These are phyloP conservation scores for Knoxia roxburghii DNA, from an alignment of 257 asterid species.

Conservation along the genomic window DNA sequence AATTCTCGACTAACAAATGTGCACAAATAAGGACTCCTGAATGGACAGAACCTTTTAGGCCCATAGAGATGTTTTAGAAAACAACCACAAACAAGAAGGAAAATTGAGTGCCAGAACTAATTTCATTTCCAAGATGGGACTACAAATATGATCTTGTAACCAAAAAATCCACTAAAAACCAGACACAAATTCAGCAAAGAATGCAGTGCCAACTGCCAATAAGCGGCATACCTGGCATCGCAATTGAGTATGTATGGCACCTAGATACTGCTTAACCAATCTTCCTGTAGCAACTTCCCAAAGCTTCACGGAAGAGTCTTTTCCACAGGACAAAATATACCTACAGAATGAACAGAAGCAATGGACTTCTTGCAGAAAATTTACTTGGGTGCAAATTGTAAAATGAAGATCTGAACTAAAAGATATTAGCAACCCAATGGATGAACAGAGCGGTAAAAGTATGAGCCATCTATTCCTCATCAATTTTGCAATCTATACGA, in stretches of 20 bases:
- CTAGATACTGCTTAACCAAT: conserved; percentile 62
- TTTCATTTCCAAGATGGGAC: neutral
- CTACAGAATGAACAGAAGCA: conserved; percentile 32
- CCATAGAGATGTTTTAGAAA: neutral
- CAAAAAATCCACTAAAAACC: neutral
- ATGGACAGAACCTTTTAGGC: neutral
- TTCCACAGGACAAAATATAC: conserved; percentile 71
- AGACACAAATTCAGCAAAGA: conserved; percentile 3
- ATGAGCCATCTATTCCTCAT: neutral
- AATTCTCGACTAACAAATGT: too few species aligned
- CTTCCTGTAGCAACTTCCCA: conserved; percentile 81
- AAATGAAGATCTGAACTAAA: neutral
- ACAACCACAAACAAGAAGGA: neutral
- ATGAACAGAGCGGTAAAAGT: neutral
- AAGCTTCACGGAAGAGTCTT: conserved; percentile 71
- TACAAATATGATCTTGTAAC: neutral
- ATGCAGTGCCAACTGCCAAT: conserved; percentile 10
- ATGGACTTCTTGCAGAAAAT: neutral
- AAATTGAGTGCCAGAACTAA: neutral
- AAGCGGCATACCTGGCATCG: conserved; percentile 59
- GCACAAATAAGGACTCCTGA: neutral
- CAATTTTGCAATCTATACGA: neutral
- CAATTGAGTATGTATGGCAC: conserved; percentile 51
- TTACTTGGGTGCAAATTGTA: neutral
- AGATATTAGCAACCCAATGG: neutral